phyloP scores from a whole-genome alignment of 1,284 basidiomycete genomes.

The Fistulinella cinereoalba region DNA sequence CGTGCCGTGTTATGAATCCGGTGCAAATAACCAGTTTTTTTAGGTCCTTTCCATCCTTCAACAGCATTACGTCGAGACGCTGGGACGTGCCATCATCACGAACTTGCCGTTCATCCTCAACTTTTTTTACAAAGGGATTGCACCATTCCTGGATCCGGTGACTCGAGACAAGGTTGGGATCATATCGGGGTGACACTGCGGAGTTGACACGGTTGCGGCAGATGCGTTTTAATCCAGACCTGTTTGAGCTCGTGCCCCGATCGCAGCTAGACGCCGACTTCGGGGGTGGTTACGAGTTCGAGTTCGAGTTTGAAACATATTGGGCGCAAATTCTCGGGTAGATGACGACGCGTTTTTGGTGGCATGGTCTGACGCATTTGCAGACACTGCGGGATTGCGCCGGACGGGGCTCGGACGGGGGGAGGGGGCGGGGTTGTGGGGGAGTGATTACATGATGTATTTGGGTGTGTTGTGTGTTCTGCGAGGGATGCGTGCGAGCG shows the following conservation, averaged over 20 bases:
- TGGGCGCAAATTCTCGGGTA: slow-evolving; percentile 77
- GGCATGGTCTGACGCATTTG: slow-evolving; percentile 2
- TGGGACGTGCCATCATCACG: slow-evolving; percentile 82
- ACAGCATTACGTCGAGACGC: slow-evolving; percentile 87
- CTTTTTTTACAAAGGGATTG: slow-evolving; percentile 86
- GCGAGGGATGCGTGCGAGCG: not conserved
- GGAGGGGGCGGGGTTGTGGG: slow-evolving; percentile 2
- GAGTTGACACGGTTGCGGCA: slow-evolving; percentile 27
- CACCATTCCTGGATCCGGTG: slow-evolving; percentile 87
- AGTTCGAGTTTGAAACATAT: slow-evolving; percentile 76
- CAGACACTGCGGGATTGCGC: slow-evolving; percentile 58
- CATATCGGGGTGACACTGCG: not conserved
- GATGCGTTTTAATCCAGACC: slow-evolving; percentile 87
- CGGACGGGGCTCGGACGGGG: slow-evolving; percentile 53
- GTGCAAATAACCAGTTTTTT: no score
- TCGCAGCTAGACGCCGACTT: slow-evolving; percentile 82
- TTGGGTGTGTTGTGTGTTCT: slow-evolving; percentile 20
- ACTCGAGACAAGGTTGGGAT: slow-evolving; percentile 78
- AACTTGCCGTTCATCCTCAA: slow-evolving; percentile 78
- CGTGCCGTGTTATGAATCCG: not conserved
- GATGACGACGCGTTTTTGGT: slow-evolving; percentile 12
- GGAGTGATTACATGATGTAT: slow-evolving; percentile 19
- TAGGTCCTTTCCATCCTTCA: slow-evolving; percentile 81
- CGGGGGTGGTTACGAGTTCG: slow-evolving; percentile 74
- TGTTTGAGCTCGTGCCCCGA: slow-evolving; percentile 70